Evolutionary conservation across 208 protist species (phyloP).

Genomic region (Trypanosoma cruzi): DNA sequence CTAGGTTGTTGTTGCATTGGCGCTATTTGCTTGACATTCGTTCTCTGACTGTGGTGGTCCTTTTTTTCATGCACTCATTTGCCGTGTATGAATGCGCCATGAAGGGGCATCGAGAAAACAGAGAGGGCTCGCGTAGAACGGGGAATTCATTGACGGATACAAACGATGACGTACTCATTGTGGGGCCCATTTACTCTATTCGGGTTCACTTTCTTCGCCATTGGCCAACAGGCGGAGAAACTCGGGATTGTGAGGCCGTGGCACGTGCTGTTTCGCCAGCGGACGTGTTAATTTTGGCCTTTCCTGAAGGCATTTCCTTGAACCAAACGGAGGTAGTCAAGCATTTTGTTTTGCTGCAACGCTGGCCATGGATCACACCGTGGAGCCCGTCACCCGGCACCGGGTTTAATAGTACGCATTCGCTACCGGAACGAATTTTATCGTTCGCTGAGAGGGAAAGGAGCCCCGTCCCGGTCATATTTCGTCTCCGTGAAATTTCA

Average conservation of each 20-base stretch:
- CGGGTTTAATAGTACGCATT: not conserved
- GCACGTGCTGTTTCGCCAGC: conserved; percentile 13
- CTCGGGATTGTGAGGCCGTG: not conserved
- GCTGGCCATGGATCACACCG: conserved; percentile 14
- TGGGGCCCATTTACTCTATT: conserved; percentile 24
- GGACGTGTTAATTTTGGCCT: conserved; percentile 22
- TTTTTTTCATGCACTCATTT: conserved; percentile 25
- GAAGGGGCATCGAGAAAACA: conserved; percentile 6
- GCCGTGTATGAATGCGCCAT: conserved; percentile 21
- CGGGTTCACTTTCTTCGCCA: conserved; percentile 19
- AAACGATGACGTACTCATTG: not conserved
- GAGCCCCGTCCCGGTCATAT: conserved; percentile 3
- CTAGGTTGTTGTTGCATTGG: conserved; percentile 3
- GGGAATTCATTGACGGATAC: not conserved
- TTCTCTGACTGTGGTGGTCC: conserved; percentile 6
- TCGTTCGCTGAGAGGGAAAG: not conserved
- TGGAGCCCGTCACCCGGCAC: not conserved
- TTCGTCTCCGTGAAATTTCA: conserved; percentile 17
- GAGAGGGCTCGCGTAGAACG: not conserved
- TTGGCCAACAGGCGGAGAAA: not conserved
- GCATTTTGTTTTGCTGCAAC: not conserved
- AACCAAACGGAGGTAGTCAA: conserved; percentile 2
- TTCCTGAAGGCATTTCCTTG: not conserved
- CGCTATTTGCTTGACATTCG: conserved; percentile 15
- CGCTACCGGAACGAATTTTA: conserved; percentile 11